Percentiles rank a stretch among this genome's conserved stretches.
These are phyloP conservation scores for Colletotrichum musae DNA, from an alignment of 2,329 filamentous ascomycete species.

Conservation along the genomic window DNA sequence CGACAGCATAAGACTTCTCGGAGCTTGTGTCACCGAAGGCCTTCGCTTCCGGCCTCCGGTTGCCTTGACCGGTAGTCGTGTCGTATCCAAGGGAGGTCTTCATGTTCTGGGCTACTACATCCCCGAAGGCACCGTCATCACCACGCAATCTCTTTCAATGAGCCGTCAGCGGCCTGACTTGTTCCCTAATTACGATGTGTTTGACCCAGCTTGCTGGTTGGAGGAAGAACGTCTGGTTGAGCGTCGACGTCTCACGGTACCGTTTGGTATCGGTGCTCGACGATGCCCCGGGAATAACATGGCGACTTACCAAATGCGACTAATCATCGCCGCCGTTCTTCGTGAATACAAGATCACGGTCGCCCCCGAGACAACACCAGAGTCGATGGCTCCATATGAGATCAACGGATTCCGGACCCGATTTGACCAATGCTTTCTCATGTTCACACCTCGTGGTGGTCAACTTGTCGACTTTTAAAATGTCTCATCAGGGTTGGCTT, in stretches of 20 bases:
- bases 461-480: not conserved
- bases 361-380: constrained; percentile 42
- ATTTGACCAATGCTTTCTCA: constrained; percentile 37
- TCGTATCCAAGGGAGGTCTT: constrained; percentile 38
- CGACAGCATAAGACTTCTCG: constrained; percentile 35
- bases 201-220: constrained; percentile 41
- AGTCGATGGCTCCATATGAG: constrained; percentile 41
- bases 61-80: constrained; percentile 42
- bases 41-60: constrained; percentile 42
- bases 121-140: constrained; percentile 40
- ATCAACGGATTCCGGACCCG: constrained; percentile 42
- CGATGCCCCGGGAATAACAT: constrained; percentile 42
- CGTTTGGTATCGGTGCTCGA: constrained; percentile 38
- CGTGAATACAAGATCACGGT: constrained; percentile 29
- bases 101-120: constrained; percentile 40
- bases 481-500: no score
- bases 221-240: constrained; percentile 21
- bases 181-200: constrained; percentile 41
- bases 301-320: constrained; percentile 41
- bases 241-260: constrained; percentile 30
- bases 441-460: constrained; percentile 35
- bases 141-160: constrained; percentile 43
- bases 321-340: constrained; percentile 37
- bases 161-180: constrained; percentile 42
- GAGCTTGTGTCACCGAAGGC: constrained; percentile 42